Percentiles rank a stretch among this genome's conserved stretches.
phyloP scores from a whole-genome alignment of 2,329 filamentous ascomycete species.

The Xylaria sp. region DNA sequence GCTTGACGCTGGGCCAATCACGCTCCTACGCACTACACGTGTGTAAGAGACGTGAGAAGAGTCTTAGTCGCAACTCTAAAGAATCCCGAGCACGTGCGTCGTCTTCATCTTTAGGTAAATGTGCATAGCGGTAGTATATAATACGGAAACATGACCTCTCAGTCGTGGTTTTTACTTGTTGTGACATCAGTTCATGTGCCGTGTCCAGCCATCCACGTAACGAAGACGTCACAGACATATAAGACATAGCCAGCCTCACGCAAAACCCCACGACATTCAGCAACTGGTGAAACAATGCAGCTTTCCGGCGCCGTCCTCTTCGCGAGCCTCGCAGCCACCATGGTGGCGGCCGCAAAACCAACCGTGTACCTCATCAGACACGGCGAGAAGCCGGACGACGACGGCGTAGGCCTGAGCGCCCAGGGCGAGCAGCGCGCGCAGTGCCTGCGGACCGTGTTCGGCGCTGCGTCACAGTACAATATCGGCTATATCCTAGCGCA shows the following conservation, averaged over 20 bases:
- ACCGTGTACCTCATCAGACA: constrained; percentile 73
- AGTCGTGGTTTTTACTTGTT: no score
- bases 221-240: not conserved
- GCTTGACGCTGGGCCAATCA: constrained; percentile 27
- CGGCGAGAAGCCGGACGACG: constrained; percentile 67
- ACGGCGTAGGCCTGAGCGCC: constrained; percentile 60
- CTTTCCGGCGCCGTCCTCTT: constrained; percentile 25
- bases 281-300: constrained; percentile 25
- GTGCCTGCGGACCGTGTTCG: constrained; percentile 68
- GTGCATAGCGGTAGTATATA: constrained; percentile 6
- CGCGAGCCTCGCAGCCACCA: constrained; percentile 25
- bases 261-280: not conserved
- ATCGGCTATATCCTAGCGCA: constrained; percentile 70
- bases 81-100: not conserved
- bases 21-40: constrained; percentile 21
- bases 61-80: not conserved
- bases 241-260: not conserved
- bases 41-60: constrained; percentile 12
- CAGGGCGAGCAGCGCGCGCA: constrained; percentile 67
- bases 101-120: not conserved
- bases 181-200: not conserved
- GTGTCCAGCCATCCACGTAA: constrained; percentile 4
- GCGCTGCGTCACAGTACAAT: constrained; percentile 61
- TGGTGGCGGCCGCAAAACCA: constrained; percentile 46
- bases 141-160: not conserved